Percentiles rank a stretch among this genome's conserved stretches.
Evolutionary conservation across 1,284 basidiomycete genomes (phyloP).

Genomic region (Puccinia horiana): DNA sequence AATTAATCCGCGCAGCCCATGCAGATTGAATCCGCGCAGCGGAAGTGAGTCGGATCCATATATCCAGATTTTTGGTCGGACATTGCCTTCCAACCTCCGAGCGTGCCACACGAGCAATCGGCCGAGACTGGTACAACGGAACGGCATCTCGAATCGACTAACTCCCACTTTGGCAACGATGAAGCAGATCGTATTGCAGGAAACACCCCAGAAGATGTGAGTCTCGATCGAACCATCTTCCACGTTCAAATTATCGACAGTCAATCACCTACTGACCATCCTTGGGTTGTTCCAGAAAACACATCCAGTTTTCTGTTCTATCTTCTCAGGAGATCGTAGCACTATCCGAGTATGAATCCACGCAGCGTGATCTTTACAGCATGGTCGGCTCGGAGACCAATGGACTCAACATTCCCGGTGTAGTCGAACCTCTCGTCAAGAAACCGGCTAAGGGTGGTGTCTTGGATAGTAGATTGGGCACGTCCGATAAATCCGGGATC

Average conservation of each 20-base stretch:
- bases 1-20: too few relatives aligned
- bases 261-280: neutral
- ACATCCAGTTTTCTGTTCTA: constrained; percentile 88
- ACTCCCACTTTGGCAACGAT: neutral
- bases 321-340: constrained; percentile 90
- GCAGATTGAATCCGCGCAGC: too few relatives aligned
- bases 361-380: constrained; percentile 82
- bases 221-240: neutral
- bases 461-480: constrained; percentile 84
- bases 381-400: constrained; percentile 56
- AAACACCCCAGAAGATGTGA: constrained; percentile 49
- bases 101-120: neutral
- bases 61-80: neutral
- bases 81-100: neutral
- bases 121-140: neutral
- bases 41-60: too few relatives aligned
- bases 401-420: constrained; percentile 30
- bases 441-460: constrained; percentile 87
- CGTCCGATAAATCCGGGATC: constrained; percentile 85
- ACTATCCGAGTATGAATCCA: constrained; percentile 90
- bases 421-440: constrained; percentile 60
- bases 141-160: neutral
- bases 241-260: neutral
- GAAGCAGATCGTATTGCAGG: constrained; percentile 47
- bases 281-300: constrained; percentile 54